Evolutionary conservation across 208 protist genomes (phyloP), one percentile per base, ranked within the genome.

Genomic region (Acanthamoeba castellanii): DNA sequence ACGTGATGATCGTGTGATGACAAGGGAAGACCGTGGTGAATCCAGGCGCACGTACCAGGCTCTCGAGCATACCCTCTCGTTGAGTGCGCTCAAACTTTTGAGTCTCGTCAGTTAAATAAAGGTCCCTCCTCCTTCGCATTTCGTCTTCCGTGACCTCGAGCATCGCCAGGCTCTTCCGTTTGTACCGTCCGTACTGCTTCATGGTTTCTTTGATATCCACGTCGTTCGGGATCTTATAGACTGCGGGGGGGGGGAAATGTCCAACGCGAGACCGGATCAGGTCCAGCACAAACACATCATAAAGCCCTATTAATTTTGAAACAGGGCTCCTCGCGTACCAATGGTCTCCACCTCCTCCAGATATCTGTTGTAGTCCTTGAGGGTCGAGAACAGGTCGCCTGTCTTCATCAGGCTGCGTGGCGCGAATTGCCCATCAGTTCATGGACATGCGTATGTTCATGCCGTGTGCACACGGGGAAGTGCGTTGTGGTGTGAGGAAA

Each of bases 221-320:
- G 11, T 78, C 37, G 70, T 78, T 78, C 32, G 70, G 70, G 13
- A 78, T 78, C n/a, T 78, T 78, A n/a, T 78, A 78, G 9, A 78
- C 70, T 78, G 70, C 37, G 37, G 37, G 37, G 37, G 37, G 37
- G 37, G 37, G 37, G 3, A 37, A 0, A 37, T 78, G 8, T 78
- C 7, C 37, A 66, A 66, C 7, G 30, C 5, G 30, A 42, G n/a
- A 42, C 9, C 32, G 20, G 70, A 45, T 16, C n/a, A 42, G 37
- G 37, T 13, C 22, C 22, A 78, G 37, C 37, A 78, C 16, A 42
- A 20, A 78, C 8, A 1, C 13, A 25, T 13, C 27, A 16, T 25
- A 6, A 42, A 0, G 37, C 37, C 37, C 37, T 37, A 37, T 37
- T 37, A 37, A n/a, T n/a, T n/a, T 2, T 37, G 37, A 37, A 37